A percentile compares a stretch with the other conserved stretches of the same genome.
phyloP scores from a whole-genome alignment of 2,329 filamentous ascomycete species.

The Pseudopithomyces chartarum region DNA sequence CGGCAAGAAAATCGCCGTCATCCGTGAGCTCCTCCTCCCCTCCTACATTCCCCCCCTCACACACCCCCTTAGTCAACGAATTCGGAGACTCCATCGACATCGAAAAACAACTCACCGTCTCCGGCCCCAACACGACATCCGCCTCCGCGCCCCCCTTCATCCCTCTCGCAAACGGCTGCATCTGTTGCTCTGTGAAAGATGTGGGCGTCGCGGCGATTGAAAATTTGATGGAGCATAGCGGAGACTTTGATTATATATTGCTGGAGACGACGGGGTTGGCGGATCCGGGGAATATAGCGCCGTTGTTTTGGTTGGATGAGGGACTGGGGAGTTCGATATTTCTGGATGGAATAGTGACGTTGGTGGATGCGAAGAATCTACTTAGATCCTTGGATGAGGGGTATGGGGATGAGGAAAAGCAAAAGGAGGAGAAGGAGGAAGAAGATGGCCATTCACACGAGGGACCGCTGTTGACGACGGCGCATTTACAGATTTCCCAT shows the following conservation, averaged over 20 bases:
- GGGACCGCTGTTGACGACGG: constrained; percentile 81
- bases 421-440: constrained; percentile 49
- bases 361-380: constrained; percentile 95
- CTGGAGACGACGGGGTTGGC: constrained; percentile 95
- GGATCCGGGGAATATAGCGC: constrained; percentile 93
- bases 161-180: constrained; percentile 93
- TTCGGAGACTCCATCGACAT: constrained; percentile 77
- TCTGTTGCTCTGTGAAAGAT: constrained; percentile 98
- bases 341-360: constrained; percentile 92
- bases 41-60: background rate
- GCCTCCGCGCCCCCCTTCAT: constrained; percentile 65
- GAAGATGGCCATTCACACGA: constrained; percentile 52
- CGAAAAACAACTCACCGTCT: constrained; percentile 93
- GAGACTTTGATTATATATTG: constrained; percentile 95
- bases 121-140: constrained; percentile 44
- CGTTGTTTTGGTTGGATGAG: constrained; percentile 97
- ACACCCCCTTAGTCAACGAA: constrained; percentile 3
- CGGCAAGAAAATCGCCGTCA: constrained; percentile 97
- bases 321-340: constrained; percentile 94
- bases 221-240: constrained; percentile 90
- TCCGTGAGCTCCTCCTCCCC: constrained; percentile 67
- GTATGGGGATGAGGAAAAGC: constrained; percentile 47
- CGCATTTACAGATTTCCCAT: constrained; percentile 95
- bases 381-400: constrained; percentile 77
- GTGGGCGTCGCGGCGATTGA: constrained; percentile 94